These are phyloP conservation scores for Wickerhamiella qilinensis DNA, from an alignment of 805 yeast species.

Conservation along the genomic window DNA sequence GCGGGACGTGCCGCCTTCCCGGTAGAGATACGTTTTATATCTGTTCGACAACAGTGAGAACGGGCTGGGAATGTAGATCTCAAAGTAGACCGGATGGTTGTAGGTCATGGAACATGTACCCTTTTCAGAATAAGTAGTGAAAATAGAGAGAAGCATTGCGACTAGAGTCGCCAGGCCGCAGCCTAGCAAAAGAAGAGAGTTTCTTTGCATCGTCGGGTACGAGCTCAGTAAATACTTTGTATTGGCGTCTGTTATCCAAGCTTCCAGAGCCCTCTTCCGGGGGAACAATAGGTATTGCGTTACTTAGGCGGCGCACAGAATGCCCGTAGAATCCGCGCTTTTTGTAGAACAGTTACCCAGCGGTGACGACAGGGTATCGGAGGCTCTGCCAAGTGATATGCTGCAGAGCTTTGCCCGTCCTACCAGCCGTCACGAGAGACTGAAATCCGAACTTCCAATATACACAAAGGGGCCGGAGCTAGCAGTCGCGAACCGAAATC, in stretches of 20 bases:
- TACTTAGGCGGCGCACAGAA: no score
- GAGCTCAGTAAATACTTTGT: neutral
- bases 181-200: neutral
- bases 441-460: no score
- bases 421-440: no score
- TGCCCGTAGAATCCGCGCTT: no score
- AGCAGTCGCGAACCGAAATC: no score
- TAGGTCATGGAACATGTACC: constrained; percentile 12
- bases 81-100: constrained; percentile 8
- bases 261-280: no score
- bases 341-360: no score
- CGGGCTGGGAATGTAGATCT: constrained; percentile 7
- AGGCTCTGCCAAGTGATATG: no score
- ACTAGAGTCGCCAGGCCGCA: neutral
- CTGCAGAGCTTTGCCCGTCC: no score
- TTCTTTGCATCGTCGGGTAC: neutral
- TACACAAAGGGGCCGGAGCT: no score
- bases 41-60: constrained; percentile 7
- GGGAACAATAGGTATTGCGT: no score
- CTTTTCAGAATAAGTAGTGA: neutral
- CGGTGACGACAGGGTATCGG: no score
- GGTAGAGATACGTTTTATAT: constrained; percentile 67
- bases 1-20: constrained; percentile 48
- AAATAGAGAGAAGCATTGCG: neutral
- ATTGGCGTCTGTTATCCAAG: neutral